Conservation (phyloP, 2,329 filamentous ascomycete genomes). For the Verticillium dahliae region DNA sequence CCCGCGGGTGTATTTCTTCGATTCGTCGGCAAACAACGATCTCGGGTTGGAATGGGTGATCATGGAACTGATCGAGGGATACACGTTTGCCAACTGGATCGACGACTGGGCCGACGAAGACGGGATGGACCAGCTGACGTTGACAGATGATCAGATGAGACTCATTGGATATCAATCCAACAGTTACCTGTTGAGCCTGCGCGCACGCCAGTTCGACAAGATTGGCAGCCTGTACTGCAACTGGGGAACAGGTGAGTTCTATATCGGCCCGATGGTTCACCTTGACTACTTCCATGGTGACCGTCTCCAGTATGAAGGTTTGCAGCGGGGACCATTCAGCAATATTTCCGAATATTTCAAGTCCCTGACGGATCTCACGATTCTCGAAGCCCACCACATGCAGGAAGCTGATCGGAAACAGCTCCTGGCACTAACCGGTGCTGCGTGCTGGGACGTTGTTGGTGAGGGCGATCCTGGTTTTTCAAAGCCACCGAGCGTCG, state of each 20-base stretch:
- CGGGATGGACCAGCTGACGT: no score
- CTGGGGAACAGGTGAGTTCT: slow-evolving; percentile 5
- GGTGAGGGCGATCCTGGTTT: background rate
- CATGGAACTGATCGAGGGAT: slow-evolving; percentile 5
- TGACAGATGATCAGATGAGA: background rate
- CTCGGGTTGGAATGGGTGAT: slow-evolving; percentile 11
- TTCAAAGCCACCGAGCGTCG: background rate
- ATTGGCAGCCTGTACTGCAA: slow-evolving; percentile 8
- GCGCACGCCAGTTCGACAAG: background rate
- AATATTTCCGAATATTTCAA: background rate
- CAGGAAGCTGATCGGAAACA: background rate
- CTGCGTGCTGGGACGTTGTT: background rate
- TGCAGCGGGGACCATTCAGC: slow-evolving; percentile 1
- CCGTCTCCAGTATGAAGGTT: background rate
- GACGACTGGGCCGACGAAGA: background rate
- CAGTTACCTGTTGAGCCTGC: background rate
- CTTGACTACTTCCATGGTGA: background rate
- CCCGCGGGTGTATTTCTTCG: slow-evolving; percentile 5
- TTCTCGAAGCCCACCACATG: background rate
- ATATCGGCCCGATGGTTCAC: slow-evolving; percentile 1
- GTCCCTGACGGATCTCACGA: background rate
- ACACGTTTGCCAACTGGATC: background rate
- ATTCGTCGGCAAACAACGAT: slow-evolving; percentile 8
- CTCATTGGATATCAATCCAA: background rate
- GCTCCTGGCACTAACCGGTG: background rate